Evolutionary conservation across 2,329 filamentous ascomycete genomes (phyloP), one percentile per base, ranked within the genome.

Genomic region (Chaetomium globosum): DNA sequence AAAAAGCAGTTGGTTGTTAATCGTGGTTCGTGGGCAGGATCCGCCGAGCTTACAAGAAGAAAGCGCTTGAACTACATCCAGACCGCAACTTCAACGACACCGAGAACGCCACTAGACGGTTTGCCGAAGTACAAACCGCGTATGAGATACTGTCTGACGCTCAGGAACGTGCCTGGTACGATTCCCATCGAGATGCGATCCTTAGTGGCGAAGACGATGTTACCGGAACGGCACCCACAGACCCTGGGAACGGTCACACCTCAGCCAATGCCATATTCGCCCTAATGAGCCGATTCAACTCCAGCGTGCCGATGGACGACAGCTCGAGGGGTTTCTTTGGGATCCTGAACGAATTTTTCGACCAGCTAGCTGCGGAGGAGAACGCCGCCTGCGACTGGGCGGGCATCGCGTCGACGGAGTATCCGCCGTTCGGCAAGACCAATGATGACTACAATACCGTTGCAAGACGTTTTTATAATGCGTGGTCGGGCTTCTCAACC

Each of bases 91-190:
- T 90, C 75, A 89, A 91, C 72, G 89, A 97, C 74, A 88, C 90
- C 67, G 92, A 96, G 73, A 85, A 87, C 68, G 89, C 94, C 2
- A 99, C 95, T 1, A 85, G 83, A 70, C 87, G 89, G 60, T 99
- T 99, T 75, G 93, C 95, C 58, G 93, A 97, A 74, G 84, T 98
- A 31, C 94, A 97, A 76, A 85, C 93, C 43, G 95, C 95, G 55
- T 96, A 99, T 76, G 92, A 98, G 76, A 87, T 99, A n/a, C 85
- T 99, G 1, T 96, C 93, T 1, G 95, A 99, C 76, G 88, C 93
- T 12, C 94, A 99, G 75, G 95, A 99, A 77, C 87, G 95, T 71
- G 90, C 93, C 36, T 99, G 95, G 95, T 99, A 99, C 79, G 94
- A 99, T 78, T 93, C 93, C 2, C 95, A 99, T 75, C 89, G 92